Percentiles rank a stretch among this genome's conserved stretches.
These are phyloP conservation scores for Suillus fuscotomentosus DNA, from an alignment of 768 basidiomycete genomes.

Conservation along the genomic window DNA sequence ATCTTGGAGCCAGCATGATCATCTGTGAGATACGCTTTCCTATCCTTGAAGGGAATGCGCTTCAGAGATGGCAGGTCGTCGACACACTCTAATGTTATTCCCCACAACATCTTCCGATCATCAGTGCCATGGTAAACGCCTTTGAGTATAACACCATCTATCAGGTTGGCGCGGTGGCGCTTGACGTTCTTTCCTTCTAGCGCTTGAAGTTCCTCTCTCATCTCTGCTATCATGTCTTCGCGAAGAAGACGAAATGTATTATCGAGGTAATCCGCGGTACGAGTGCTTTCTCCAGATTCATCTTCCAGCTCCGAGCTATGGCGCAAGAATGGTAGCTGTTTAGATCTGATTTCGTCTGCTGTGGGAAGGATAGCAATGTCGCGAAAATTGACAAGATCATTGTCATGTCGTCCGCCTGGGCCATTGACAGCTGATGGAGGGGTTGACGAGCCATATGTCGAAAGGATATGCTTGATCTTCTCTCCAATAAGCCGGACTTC, in stretches of 20 bases:
- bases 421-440: conserved; percentile 20
- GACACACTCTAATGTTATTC: conserved; percentile 33
- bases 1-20: conserved; percentile 24
- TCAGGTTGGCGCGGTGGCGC: conserved; percentile 30
- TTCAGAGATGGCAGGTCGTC: conserved; percentile 34
- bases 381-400: conserved; percentile 57
- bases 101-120: conserved; percentile 31
- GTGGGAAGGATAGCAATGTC: conserved; percentile 57
- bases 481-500: conserved; percentile 28
- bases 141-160: conserved; percentile 35
- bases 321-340: conserved; percentile 44
- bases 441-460: conserved; percentile 18
- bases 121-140: conserved; percentile 31
- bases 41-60: conserved; percentile 29
- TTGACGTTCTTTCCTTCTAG: conserved; percentile 35
- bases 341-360: conserved; percentile 47
- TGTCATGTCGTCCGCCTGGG: conserved; percentile 65
- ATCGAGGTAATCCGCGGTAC: conserved; percentile 48
- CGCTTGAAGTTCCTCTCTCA: conserved; percentile 49
- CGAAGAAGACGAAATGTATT: conserved; percentile 59
- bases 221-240: conserved; percentile 55
- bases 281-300: conserved; percentile 30
- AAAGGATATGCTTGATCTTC: conserved; percentile 35
- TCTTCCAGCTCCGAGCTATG: conserved; percentile 39
- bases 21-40: conserved; percentile 34